These are phyloP conservation scores for Physaria fendleri DNA, from an alignment of 345 rosid species.

Conservation along the genomic window DNA sequence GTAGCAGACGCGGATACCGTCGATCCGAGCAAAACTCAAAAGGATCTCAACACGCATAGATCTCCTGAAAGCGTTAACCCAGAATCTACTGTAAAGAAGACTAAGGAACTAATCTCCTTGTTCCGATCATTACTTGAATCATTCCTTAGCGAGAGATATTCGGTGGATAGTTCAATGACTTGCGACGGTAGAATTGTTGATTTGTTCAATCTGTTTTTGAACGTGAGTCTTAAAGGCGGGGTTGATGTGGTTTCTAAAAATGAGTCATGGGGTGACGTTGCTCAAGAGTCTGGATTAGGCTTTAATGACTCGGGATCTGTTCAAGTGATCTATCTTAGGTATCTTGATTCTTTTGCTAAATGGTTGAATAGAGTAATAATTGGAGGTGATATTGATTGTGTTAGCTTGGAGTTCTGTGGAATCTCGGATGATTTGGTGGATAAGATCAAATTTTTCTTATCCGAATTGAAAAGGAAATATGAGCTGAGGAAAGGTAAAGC, in stretches of 20 bases:
- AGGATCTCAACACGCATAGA: slow-evolving; percentile 7
- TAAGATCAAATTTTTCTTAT: slow-evolving; percentile 33
- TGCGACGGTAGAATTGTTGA: slow-evolving; percentile 44
- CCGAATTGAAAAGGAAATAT: slow-evolving; percentile 27
- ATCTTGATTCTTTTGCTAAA: slow-evolving; percentile 40
- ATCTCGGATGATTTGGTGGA: slow-evolving; percentile 30
- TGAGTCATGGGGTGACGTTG: slow-evolving; percentile 47
- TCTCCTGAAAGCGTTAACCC: neutral
- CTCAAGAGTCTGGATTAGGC: slow-evolving; percentile 44
- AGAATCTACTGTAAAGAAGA: slow-evolving; percentile 15
- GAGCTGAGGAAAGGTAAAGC: slow-evolving; percentile 15
- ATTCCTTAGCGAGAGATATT: slow-evolving; percentile 30
- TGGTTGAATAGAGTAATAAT: slow-evolving; percentile 34
- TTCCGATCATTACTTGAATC: slow-evolving; percentile 27
- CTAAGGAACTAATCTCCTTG: slow-evolving; percentile 18
- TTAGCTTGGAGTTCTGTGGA: slow-evolving; percentile 16
- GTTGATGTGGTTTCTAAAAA: slow-evolving; percentile 33
- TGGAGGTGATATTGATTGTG: slow-evolving; percentile 13
- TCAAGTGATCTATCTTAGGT: slow-evolving; percentile 45
- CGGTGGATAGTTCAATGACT: slow-evolving; percentile 34
- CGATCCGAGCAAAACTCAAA: slow-evolving; percentile 21
- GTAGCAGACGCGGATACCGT: slow-evolving; percentile 25
- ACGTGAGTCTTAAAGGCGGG: slow-evolving; percentile 49
- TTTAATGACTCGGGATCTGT: slow-evolving; percentile 21
- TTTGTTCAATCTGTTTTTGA: slow-evolving; percentile 45